Evolutionary conservation across 2,329 filamentous ascomycete genomes (phyloP), one percentile per base, ranked within the genome.

Genomic region (Cytospora mali): DNA sequence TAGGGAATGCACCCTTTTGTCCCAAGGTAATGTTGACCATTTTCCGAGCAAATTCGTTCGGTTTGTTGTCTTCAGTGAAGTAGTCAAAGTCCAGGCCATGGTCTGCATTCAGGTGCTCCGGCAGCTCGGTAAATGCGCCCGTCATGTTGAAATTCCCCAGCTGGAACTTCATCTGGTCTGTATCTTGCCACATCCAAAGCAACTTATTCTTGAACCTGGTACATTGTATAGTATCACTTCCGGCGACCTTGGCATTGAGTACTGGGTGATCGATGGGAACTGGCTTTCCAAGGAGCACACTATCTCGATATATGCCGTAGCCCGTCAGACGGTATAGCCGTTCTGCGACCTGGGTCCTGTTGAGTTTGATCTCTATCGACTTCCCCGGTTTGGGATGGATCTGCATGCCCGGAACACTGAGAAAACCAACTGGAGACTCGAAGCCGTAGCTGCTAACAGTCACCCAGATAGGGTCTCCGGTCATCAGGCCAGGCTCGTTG

Each of bases 111-210:
- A 65, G 39, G 0, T 42, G 11, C 25, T 56, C 56, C 0, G 64
- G 56, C 18, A 65, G 16, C 21, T 65, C 61, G 2, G 64, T 65
- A 25, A 54, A 55, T 7, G 64, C 64, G 16, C 56, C 64, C n/a
- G 64, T 63, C 64, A 65, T 65, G 4, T 46, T 31, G 27, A 65
- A 65, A 27, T 65, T 65, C 6, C 64, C 64, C 14, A 65, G 55
- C 35, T 54, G 53, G 11, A 65, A 65, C 6, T 46, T 51, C 53
- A 65, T 35, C 49, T 56, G 64, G 7, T 65, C 64, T 7, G 64
- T 65, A 25, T 65, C 64, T n/a, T 65, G 64, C 64, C 64, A 65
- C 61, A 65, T 63, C 64, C 64, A 65, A 2, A 65, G 57, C 13
- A 65, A 54, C 23, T 58, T 65, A 2, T 42, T 57, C 18, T 61